phyloP scores from a whole-genome alignment of 331 rosid genomes.

The Arachis monticola region DNA sequence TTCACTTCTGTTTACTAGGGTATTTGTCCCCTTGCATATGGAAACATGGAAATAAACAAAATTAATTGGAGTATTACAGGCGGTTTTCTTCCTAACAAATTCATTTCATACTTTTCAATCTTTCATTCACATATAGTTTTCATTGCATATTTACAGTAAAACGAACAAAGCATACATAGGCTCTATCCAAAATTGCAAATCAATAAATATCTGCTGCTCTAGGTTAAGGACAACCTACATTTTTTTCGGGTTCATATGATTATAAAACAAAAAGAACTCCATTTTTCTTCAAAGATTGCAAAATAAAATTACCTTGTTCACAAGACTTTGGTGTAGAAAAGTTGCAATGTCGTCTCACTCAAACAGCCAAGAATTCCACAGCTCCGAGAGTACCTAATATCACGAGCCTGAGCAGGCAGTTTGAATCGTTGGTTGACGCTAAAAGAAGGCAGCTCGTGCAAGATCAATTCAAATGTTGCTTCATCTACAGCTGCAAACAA shows the following conservation, averaged over 20 bases:
- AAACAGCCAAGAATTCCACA: constrained; percentile 69
- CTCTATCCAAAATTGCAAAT: neutral
- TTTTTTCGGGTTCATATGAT: neutral
- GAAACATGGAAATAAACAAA: neutral
- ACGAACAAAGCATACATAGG: neutral
- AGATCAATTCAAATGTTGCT: constrained; percentile 52
- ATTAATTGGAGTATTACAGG: too few relatives aligned
- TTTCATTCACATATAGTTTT: neutral
- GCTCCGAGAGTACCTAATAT: constrained; percentile 65
- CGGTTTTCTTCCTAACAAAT: too few relatives aligned
- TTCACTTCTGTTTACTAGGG: too few relatives aligned
- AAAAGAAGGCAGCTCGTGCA: constrained; percentile 84
- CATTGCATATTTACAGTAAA: neutral
- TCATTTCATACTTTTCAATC: too few relatives aligned
- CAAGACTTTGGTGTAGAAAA: constrained; percentile 48
- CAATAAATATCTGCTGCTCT: constrained; percentile 17
- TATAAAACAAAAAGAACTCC: neutral
- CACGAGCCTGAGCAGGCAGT: constrained; percentile 56
- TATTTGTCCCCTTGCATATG: neutral
- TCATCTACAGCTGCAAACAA: constrained; percentile 76
- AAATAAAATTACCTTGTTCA: constrained; percentile 41
- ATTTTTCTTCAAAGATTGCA: neutral
- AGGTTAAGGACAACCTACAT: constrained; percentile 7
- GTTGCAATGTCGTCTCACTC: constrained; percentile 61
- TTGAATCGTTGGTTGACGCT: constrained; percentile 60